phyloP scores from a whole-genome alignment of 73 alveolate species.

The Uronychia setigera region DNA sequence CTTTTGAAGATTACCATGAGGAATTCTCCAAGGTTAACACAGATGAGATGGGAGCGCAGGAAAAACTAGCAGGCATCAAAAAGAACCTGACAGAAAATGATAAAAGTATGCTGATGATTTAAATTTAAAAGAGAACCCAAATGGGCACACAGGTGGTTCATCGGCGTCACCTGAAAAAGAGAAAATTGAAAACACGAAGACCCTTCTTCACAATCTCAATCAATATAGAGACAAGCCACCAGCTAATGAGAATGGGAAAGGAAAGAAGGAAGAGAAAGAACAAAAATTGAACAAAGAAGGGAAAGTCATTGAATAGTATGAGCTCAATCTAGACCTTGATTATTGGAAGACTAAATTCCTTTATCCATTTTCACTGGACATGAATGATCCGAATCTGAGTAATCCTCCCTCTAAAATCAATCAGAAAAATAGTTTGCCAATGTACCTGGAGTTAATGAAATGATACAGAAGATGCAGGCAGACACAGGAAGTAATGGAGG shows the following conservation, averaged over 20 bases:
- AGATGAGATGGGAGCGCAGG: neutral
- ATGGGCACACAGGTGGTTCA: neutral
- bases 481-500: neutral
- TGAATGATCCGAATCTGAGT: neutral
- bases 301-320: slow-evolving; percentile 10
- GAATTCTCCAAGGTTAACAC: neutral
- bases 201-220: neutral
- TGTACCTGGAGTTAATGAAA: neutral
- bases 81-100: neutral
- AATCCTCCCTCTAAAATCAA: neutral
- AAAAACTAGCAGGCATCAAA: neutral
- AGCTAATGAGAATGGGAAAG: neutral
- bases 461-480: neutral
- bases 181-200: too few relatives aligned
- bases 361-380: slow-evolving; percentile 25
- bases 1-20: slow-evolving; percentile 40
- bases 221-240: neutral
- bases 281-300: too few relatives aligned
- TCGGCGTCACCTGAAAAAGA: too few relatives aligned
- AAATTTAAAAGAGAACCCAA: neutral
- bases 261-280: neutral
- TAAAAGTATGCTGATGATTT: neutral
- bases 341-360: slow-evolving; percentile 58
- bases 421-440: neutral
- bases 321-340: slow-evolving; percentile 38